Conservation (phyloP, 177 flowering plant species). For the Telopea speciosissima region DNA sequence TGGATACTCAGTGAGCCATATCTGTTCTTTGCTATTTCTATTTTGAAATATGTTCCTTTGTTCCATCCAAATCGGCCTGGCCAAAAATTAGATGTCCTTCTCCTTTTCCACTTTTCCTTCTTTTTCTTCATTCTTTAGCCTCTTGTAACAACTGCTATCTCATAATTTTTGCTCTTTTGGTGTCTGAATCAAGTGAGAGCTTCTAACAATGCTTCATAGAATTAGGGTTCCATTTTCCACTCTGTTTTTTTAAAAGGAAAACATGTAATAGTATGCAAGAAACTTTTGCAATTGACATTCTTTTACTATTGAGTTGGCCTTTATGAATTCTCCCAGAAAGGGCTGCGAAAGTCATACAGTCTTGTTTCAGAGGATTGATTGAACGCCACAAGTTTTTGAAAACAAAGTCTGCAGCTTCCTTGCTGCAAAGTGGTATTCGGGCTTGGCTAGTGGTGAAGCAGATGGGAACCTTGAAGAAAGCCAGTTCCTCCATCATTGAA, state of each 20-base stretch:
- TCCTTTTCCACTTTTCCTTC: too few species aligned
- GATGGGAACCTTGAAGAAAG: slow-evolving; percentile 6
- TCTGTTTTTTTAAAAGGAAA: not conserved
- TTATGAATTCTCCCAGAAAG: slow-evolving; percentile 34
- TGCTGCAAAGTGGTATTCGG: slow-evolving; percentile 43
- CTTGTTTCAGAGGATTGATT: slow-evolving; percentile 36
- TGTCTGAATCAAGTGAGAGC: not conserved
- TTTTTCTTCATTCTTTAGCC: too few species aligned
- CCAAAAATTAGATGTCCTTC: too few species aligned
- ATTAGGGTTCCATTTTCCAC: not conserved
- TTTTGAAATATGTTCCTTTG: too few species aligned
- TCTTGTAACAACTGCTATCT: too few species aligned
- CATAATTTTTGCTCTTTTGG: not conserved
- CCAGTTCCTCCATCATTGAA: not conserved
- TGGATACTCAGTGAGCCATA: too few species aligned
- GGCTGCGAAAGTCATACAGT: slow-evolving; percentile 65
- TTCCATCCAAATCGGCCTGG: too few species aligned
- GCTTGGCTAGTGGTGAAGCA: slow-evolving; percentile 47
- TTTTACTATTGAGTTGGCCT: not conserved
- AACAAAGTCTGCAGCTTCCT: slow-evolving; percentile 33
- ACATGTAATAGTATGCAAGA: not conserved
- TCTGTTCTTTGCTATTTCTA: too few species aligned
- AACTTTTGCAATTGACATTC: not conserved
- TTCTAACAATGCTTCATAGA: not conserved
- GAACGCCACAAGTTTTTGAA: slow-evolving; percentile 38